A percentile compares a stretch with the other conserved stretches of the same genome.
phyloP scores from a whole-genome alignment of 345 rosid species.

The Eucalyptus curtisii region DNA sequence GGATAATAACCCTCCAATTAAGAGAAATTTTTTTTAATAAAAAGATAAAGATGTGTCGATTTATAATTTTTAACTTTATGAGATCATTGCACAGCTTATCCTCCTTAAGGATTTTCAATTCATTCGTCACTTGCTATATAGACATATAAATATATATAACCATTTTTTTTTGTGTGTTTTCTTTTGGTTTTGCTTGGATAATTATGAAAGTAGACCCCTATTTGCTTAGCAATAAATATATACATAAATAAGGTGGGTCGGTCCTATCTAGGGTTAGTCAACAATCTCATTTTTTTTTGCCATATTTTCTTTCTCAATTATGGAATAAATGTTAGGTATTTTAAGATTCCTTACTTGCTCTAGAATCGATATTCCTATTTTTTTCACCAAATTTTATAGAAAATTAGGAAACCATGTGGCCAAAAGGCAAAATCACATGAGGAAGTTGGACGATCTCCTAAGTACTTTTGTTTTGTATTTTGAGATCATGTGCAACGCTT shows the following conservation, averaged over 20 bases:
- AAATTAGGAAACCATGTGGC: neutral
- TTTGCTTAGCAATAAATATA: neutral
- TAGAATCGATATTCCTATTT: neutral
- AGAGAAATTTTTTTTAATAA: neutral
- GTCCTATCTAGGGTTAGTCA: neutral
- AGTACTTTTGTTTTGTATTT: neutral
- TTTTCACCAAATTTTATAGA: neutral
- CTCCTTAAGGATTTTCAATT: neutral
- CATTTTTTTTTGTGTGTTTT: neutral
- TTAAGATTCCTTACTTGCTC: neutral
- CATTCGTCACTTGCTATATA: neutral
- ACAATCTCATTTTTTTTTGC: neutral
- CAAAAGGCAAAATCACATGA: neutral
- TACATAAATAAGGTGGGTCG: neutral
- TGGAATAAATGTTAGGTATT: neutral
- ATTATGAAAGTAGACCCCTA: neutral
- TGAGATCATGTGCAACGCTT: neutral
- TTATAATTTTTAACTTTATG: accelerated
- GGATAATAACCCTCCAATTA: neutral
- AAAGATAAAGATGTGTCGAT: neutral
- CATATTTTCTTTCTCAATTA: neutral
- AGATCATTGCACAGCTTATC: neutral
- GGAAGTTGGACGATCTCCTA: neutral
- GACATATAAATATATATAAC: neutral
- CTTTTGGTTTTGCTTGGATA: neutral